Conservation (phyloP, 345 rosid species). For the Syzygium aromaticum region DNA sequence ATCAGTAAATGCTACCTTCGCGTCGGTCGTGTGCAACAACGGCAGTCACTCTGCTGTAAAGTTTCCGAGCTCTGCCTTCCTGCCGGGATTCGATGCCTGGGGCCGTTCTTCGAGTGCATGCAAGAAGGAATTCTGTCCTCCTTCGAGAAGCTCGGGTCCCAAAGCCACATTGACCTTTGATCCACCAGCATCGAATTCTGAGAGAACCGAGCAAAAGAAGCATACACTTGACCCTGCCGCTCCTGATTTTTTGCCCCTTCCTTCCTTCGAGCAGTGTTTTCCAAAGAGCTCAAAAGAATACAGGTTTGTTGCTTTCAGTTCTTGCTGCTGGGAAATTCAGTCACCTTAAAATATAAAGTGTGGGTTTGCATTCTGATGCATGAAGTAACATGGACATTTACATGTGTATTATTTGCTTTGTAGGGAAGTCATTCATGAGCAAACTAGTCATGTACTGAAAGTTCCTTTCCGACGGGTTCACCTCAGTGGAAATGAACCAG, state of each 20-base stretch:
- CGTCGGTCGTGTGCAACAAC: slow-evolving; percentile 49
- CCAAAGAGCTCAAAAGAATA: slow-evolving; percentile 84
- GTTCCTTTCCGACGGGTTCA: slow-evolving; percentile 87
- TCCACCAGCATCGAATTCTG: slow-evolving; percentile 46
- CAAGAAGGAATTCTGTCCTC: slow-evolving; percentile 32
- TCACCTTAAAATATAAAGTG: not conserved
- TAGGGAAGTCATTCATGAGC: slow-evolving; percentile 76
- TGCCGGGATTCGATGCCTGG: slow-evolving; percentile 47
- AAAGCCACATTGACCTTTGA: slow-evolving; percentile 79
- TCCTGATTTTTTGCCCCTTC: slow-evolving; percentile 85
- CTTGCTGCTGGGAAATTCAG: not conserved
- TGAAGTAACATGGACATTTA: not conserved
- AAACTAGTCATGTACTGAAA: slow-evolving; percentile 78
- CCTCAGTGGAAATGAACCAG: slow-evolving; percentile 78
- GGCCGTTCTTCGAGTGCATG: slow-evolving; percentile 26
- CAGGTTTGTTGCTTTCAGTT: slow-evolving; percentile 23
- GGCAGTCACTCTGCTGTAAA: slow-evolving; percentile 32
- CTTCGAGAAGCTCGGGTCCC: slow-evolving; percentile 11
- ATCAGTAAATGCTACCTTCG: slow-evolving; percentile 46
- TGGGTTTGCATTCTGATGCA: not conserved
- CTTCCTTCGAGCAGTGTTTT: slow-evolving; percentile 86
- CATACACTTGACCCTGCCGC: slow-evolving; percentile 78
- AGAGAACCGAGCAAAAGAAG: slow-evolving; percentile 47
- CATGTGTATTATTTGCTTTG: not conserved
- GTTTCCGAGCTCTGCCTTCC: slow-evolving; percentile 43